Evolutionary conservation across 1,284 basidiomycete species (phyloP).

Genomic region (Neonothopanus nambi): DNA sequence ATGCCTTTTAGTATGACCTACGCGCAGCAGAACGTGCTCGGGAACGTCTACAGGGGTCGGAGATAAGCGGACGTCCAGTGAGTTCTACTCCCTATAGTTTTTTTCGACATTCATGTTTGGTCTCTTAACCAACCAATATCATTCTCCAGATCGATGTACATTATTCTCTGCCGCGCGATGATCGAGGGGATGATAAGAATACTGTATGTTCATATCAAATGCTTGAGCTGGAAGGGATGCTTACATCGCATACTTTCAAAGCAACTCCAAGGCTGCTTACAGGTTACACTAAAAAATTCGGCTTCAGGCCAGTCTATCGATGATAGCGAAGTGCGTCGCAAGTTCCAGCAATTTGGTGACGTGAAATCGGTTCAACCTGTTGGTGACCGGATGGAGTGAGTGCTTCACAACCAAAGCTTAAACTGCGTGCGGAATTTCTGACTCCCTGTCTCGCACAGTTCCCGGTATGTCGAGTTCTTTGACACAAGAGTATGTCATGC

Average conservation of each 20-base stretch:
- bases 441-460: conserved; percentile 41
- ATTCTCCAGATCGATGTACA: conserved; percentile 88
- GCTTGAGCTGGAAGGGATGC: background rate
- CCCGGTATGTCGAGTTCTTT: conserved; percentile 86
- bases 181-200: conserved; percentile 88
- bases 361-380: conserved; percentile 77
- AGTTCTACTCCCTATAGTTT: conserved; percentile 34
- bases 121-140: background rate
- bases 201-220: conserved; percentile 55
- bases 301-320: conserved; percentile 67
- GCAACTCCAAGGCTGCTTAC: conserved; percentile 80
- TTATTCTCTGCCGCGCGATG: conserved; percentile 91
- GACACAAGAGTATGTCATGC: conserved; percentile 70
- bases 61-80: conserved; percentile 83
- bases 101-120: too few species aligned
- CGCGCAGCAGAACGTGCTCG: conserved; percentile 89
- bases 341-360: conserved; percentile 88
- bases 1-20: conserved; percentile 72
- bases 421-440: conserved; percentile 8
- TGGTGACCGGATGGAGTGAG: conserved; percentile 69
- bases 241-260: conserved; percentile 24
- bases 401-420: conserved; percentile 1
- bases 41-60: conserved; percentile 83
- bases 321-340: conserved; percentile 80
- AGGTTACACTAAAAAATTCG: conserved; percentile 76